phyloP scores from a whole-genome alignment of 305 asterid species.

The Solanum hybrid region DNA sequence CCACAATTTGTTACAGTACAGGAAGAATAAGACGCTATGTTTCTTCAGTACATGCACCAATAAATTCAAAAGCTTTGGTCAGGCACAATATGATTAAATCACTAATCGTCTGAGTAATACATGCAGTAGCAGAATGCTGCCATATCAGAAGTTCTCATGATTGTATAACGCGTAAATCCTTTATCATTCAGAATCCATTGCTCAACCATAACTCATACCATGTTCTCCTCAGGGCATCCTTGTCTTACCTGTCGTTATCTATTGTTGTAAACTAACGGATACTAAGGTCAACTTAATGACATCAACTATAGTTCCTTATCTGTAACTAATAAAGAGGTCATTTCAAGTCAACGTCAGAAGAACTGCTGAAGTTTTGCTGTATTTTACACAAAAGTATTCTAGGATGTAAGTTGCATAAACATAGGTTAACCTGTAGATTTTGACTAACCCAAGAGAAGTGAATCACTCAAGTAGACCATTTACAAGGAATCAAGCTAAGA shows the following conservation, averaged over 20 bases:
- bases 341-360: background rate
- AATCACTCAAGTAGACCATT: background rate
- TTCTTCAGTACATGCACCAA: background rate
- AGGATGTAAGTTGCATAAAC: background rate
- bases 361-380: background rate
- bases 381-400: background rate
- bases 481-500: background rate
- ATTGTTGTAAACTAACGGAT: background rate
- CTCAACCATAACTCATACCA: background rate
- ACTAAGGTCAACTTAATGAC: background rate
- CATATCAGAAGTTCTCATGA: background rate
- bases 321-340: background rate
- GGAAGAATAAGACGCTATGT: background rate
- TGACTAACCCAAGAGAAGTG: background rate
- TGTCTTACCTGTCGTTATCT: background rate
- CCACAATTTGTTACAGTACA: background rate
- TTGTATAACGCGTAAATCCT: background rate
- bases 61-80: background rate
- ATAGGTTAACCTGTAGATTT: background rate
- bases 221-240: background rate
- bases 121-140: background rate
- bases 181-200: background rate
- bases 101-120: background rate
- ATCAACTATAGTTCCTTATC: background rate
- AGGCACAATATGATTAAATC: background rate